Evolutionary conservation across 371 early-diverging fungal species (phyloP).

Genomic region (Mortierella polycephala): DNA sequence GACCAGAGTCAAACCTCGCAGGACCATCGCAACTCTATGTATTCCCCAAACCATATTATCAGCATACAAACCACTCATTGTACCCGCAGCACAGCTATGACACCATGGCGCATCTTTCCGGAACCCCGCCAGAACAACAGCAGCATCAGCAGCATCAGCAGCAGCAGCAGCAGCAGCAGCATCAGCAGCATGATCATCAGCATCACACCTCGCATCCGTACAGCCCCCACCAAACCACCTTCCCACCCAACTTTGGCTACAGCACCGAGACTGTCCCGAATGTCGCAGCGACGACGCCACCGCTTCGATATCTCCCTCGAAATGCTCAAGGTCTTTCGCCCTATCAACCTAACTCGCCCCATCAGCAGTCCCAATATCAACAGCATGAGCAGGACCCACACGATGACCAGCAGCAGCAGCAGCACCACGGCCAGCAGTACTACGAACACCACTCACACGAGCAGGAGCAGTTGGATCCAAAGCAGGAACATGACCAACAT

Average conservation of each 20-base stretch:
- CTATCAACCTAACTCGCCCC: conserved; percentile 12
- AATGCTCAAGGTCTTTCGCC: conserved; percentile 9
- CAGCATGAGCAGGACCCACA: conserved; percentile 15
- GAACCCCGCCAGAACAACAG: conserved; percentile 6
- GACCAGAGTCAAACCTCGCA: conserved; percentile 26
- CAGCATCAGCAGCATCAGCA: conserved; percentile 11
- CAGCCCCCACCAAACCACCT: conserved; percentile 17
- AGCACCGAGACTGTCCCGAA: conserved; percentile 5
- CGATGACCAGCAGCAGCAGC: conserved; percentile 21
- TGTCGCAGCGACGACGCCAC: conserved; percentile 18
- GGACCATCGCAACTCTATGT: conserved; percentile 21
- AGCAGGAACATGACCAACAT: conserved; percentile 21
- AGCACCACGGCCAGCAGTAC: conserved; percentile 13
- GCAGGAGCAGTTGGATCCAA: conserved; percentile 3
- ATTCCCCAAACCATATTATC: conserved; percentile 33
- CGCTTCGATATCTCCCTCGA: conserved; percentile 32
- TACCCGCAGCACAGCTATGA: conserved; percentile 32
- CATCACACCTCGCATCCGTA: conserved; percentile 29
- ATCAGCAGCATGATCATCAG: conserved; percentile 19
- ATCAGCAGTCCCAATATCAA: conserved; percentile 16
- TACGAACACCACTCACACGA: conserved; percentile 20
- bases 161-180: conserved; percentile 8
- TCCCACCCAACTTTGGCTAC: conserved; percentile 25
- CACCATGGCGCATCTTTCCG: conserved; percentile 11
- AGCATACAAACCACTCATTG: conserved; percentile 18